Base-by-base conservation (phyloP, 2,329 filamentous ascomycete genomes). In the Aspergillus viridinutans region DNA sequence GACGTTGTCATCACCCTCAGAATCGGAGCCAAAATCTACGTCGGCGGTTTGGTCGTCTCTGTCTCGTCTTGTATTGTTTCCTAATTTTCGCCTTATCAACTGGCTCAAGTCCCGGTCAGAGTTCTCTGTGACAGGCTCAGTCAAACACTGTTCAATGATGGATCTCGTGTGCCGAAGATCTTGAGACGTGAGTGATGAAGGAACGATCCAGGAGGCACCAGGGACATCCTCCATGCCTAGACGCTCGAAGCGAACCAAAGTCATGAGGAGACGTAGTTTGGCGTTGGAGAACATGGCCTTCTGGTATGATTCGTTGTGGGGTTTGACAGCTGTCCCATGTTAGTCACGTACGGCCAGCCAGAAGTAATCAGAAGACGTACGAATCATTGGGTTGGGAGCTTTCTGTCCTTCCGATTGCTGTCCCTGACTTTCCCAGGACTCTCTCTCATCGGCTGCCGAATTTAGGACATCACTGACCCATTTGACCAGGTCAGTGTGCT, bases 241-340 rank as follows among this genome's bases (percentile, higher is more conserved):
- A 52, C 87, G 81, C 66, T 88, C 81, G 59, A 95, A 84, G 0
- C 89, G 90, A 20, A 88, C 80, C 0, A 94, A 80, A 1, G 81
- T 87, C 83, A 97, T 88, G 3, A 99, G 82, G 1, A 97, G 85
- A 35, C 92, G 88, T 2, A 97, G 81, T 67, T 93, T 88, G 9
- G 90, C 87, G 72, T 97, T 95, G 69, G 91, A 95, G 78, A 95
- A 95, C 75, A 96, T 86, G 26, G 90, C 88, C 23, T 81, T 82
- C 52, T 86, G 85, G 43, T 86, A 85, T 50, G 83, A 80, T 49
- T 89, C 84, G 45, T 83, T 85, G 56, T 88, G 85, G 0, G 89
- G 81, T 52, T 81, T 82, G 53, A 92, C 76, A 55, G 76, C 84
- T 88, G 65, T 32, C 42, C 4, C n/a, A 12, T 4, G 51, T 58